Evolutionary conservation across 2,329 filamentous ascomycete genomes (phyloP), one percentile per base, ranked within the genome.

Genomic region (Penicillium sp.): DNA sequence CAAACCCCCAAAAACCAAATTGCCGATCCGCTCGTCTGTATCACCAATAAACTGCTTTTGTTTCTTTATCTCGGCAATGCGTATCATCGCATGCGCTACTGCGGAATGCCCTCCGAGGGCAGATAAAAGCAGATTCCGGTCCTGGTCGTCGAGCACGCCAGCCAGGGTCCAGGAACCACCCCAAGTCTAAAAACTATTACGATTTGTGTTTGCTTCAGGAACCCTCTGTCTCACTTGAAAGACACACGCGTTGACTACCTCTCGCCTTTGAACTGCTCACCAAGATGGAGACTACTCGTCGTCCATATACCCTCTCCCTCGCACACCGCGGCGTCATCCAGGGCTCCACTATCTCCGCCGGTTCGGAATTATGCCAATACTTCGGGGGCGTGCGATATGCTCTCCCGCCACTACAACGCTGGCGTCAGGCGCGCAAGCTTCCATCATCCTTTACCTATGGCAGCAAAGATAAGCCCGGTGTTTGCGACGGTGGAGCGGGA

Each of bases 351-450:
- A 69, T 81, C 47, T 64, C 70, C 10, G 61, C 69, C 6, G n/a
- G 16, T 12, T 39, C 49, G 9, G 61, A 63, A n/a, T 65, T 78
- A 2, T 77, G 77, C 49, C 77, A 77, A 53, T 83, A 78, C 62
- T 82, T 81, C 49, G 80, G 81, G 18, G 80, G 80, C 6, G 66
- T 84, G 0, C 81, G 81, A 0, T 84, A 82, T 54, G 81, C 78
- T 0, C 67, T 82, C 1, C 78, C 81, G 13, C 80, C 80, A 0
- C 54, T 70, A 13, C 74, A 75, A 54, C 73, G 81, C 48, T 84
- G 81, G 69, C 75, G 77, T 15, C 73, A 71, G 47, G 78, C 81
- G 7, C 73, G 74, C 24, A 67, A 70, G 4, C 65, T 84, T 2
- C 76, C 81, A 1, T 50, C 70, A 9, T 73, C 73, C 23, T 82